A percentile compares a stretch with the other conserved stretches of the same genome.
Conservation (phyloP, 192 early-diverging fungal species). For the Backusella australiensis region DNA sequence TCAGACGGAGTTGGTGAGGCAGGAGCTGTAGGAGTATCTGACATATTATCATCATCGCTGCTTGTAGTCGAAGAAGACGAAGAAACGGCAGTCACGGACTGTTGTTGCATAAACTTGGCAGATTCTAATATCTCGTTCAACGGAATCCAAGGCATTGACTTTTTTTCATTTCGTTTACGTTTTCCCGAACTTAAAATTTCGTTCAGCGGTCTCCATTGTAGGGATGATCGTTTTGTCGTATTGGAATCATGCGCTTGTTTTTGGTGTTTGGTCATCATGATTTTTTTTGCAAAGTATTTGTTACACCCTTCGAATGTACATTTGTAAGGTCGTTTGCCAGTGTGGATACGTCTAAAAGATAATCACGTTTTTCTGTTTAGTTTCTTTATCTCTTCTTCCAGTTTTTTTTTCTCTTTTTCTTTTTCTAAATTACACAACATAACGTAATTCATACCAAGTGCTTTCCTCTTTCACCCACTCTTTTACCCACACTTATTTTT, state of each 20-base stretch:
- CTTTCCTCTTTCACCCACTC: not conserved
- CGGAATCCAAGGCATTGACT: not conserved
- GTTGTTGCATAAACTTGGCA: constrained; percentile 3
- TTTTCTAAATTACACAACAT: not conserved
- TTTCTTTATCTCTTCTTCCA: not conserved
- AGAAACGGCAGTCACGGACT: not conserved
- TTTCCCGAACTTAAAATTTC: constrained; percentile 5
- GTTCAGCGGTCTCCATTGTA: constrained; percentile 19
- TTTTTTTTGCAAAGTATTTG: constrained; percentile 48
- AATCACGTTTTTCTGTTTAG: not conserved
- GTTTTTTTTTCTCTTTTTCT: not conserved
- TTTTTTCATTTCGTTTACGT: constrained; percentile 12
- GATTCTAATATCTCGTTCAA: constrained; percentile 6
- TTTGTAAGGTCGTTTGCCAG: constrained; percentile 71
- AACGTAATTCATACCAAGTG: not conserved
- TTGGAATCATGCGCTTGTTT: constrained; percentile 27
- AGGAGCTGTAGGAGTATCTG: not conserved
- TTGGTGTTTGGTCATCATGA: constrained; percentile 46
- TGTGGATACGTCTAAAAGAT: constrained; percentile 58
- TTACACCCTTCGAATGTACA: constrained; percentile 46
- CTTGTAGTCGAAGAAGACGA: not conserved
- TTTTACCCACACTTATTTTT: not conserved
- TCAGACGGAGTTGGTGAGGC: constrained; percentile 1
- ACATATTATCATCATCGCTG: not conserved
- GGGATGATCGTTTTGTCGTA: not conserved